Conservation (phyloP, 2,329 filamentous ascomycete species). For the Aspergillus pseudoglaucus region DNA sequence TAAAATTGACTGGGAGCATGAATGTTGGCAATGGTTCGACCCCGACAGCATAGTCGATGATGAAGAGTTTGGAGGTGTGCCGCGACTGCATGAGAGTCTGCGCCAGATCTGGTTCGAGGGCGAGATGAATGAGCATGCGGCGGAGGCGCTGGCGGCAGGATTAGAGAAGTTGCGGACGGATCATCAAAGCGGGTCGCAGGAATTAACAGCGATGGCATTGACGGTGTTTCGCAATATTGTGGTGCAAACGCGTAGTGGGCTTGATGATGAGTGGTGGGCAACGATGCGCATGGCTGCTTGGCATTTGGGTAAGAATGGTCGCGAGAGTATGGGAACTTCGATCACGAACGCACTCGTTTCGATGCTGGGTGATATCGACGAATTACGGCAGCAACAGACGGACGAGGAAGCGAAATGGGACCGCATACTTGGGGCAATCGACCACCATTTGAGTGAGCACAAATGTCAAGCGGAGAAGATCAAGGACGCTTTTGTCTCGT, state of each 20-base stretch:
- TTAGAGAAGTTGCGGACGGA: slow-evolving; percentile 49
- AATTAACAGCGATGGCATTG: slow-evolving; percentile 52
- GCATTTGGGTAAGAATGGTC: slow-evolving; percentile 59
- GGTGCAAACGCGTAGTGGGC: slow-evolving; percentile 12
- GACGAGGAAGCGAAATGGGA: slow-evolving; percentile 12
- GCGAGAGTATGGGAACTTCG: slow-evolving; percentile 60
- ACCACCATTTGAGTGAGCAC: slow-evolving; percentile 19
- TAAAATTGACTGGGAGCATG: slow-evolving; percentile 57
- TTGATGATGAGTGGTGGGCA: slow-evolving; percentile 46
- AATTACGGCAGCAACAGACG: slow-evolving; percentile 17
- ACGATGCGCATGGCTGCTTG: slow-evolving; percentile 52
- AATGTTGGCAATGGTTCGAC: slow-evolving; percentile 52
- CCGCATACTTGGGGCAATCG: slow-evolving; percentile 17
- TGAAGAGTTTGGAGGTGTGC: slow-evolving; percentile 48
- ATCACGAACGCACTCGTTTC: slow-evolving; percentile 39
- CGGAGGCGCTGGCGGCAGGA: slow-evolving; percentile 40
- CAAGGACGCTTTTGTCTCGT: slow-evolving; percentile 18
- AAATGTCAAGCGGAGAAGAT: slow-evolving; percentile 17
- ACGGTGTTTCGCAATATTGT: slow-evolving; percentile 42
- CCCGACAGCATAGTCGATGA: slow-evolving; percentile 46
- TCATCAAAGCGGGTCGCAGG: slow-evolving; percentile 53
- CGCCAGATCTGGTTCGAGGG: slow-evolving; percentile 55
- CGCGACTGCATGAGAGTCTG: slow-evolving; percentile 52
- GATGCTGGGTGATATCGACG: slow-evolving; percentile 18
- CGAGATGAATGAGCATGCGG: slow-evolving; percentile 44